Conservation (phyloP, 139 green algal genomes). For the Chlorella ohadii region DNA sequence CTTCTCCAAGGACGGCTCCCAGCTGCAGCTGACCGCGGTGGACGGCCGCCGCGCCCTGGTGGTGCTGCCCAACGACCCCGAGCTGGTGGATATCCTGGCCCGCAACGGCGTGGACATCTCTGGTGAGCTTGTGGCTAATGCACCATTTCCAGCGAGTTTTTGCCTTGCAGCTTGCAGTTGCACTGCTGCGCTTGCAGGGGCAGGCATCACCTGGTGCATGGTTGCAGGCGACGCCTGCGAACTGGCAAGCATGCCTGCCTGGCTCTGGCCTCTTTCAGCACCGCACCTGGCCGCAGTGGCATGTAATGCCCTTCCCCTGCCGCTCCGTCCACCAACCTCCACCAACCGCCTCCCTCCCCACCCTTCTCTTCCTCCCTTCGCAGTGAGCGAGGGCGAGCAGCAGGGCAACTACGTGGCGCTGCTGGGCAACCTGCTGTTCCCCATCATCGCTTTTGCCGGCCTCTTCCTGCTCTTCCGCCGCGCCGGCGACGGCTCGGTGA, state of each 20-base stretch:
- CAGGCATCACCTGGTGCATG: too few species aligned
- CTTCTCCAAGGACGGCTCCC: conserved; percentile 97
- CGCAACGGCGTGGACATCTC: conserved; percentile 94
- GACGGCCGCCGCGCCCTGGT: conserved; percentile 83
- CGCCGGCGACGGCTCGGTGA: conserved; percentile 43
- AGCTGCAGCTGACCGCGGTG: conserved; percentile 79
- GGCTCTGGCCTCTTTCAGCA: too few species aligned
- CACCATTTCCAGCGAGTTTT: too few species aligned
- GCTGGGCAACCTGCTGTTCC: conserved; percentile 99
- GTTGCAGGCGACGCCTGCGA: too few species aligned
- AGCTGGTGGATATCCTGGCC: conserved; percentile 93
- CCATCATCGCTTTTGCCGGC: conserved; percentile 96
- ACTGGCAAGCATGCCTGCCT: too few species aligned
- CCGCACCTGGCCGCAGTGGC: too few species aligned
- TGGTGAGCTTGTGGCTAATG: too few species aligned
- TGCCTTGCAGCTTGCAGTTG: too few species aligned
- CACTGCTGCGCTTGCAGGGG: too few species aligned
- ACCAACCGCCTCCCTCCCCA: not conserved
- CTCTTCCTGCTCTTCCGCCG: conserved; percentile 98
- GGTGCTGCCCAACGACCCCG: conserved; percentile 88
- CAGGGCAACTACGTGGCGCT: conserved; percentile 95
- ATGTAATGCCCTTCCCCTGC: too few species aligned
- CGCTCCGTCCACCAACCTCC: too few species aligned
- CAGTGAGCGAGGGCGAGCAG: conserved; percentile 80
- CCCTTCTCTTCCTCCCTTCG: not conserved